Percentiles rank a stretch among this genome's conserved stretches.
phyloP scores from a whole-genome alignment of 2,329 filamentous ascomycete species.

The Alternaria brassicae region DNA sequence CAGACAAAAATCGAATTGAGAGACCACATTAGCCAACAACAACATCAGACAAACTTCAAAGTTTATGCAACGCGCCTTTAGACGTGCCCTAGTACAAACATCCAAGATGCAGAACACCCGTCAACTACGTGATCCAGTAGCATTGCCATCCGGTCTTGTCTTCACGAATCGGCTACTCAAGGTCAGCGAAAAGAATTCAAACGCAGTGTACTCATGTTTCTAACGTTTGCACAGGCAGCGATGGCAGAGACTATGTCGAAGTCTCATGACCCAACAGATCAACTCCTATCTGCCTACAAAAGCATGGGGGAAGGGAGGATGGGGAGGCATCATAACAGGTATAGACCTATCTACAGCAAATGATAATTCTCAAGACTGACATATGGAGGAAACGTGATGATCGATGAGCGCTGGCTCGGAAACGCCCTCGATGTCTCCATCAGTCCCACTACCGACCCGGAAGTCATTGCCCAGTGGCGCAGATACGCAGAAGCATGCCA shows the following conservation, averaged over 20 bases:
- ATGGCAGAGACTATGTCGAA: slow-evolving; percentile 38
- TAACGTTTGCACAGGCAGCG: slow-evolving; percentile 45
- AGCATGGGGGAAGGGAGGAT: slow-evolving; percentile 59
- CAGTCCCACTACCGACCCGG: slow-evolving; percentile 54
- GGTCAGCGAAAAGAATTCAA: slow-evolving; percentile 56
- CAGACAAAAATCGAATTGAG: neutral
- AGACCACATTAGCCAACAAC: neutral
- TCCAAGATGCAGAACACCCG: slow-evolving; percentile 7
- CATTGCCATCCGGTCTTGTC: slow-evolving; percentile 35
- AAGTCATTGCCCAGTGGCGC: slow-evolving; percentile 56
- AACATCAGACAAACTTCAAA: neutral
- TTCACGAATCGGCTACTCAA: slow-evolving; percentile 50
- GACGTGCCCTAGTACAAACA: neutral
- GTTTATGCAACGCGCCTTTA: neutral
- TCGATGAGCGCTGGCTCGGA: neutral
- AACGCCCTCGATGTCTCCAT: slow-evolving; percentile 47
- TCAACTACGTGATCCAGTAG: slow-evolving; percentile 21
- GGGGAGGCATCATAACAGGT: slow-evolving; percentile 60
- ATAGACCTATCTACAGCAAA: neutral
- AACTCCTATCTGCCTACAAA: slow-evolving; percentile 56
- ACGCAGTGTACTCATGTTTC: slow-evolving; percentile 49
- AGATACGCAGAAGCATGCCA: slow-evolving; percentile 53
- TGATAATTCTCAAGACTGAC: neutral
- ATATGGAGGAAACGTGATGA: slow-evolving; percentile 11
- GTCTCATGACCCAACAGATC: slow-evolving; percentile 22